Evolutionary conservation across 2,329 filamentous ascomycete genomes (phyloP), one percentile per base, ranked within the genome.

Genomic region (Phaeosphaeriaceae sp.): DNA sequence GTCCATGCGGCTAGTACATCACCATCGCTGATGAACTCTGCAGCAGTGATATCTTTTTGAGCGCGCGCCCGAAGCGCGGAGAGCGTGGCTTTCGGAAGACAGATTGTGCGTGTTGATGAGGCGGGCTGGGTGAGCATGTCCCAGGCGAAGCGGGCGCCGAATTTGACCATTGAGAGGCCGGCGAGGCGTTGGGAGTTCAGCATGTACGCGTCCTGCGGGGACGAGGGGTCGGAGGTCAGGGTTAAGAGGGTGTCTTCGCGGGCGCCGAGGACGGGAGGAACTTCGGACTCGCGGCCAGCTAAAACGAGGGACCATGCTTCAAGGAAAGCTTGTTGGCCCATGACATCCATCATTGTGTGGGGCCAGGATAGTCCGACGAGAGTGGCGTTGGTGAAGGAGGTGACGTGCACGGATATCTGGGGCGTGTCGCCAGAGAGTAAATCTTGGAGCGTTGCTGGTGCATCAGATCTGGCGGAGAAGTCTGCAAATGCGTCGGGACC

Each of bases 361-460:
- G 81, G 78, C 71, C 78, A 84, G 1, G 73, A 71, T 0, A 86
- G 60, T 0, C 76, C 75, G 1, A 86, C 72, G 0, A 86, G 66
- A 0, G 84, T 86, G 0, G 81, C 80, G 55, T 87, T 80, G 2
- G 63, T 66, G 64, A 86, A 86, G 0, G 78, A 78, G 3, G 80
- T 78, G 44, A 86, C 72, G 58, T 84, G 81, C 4, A 86, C 69
- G 3, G 77, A 76, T 4, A 86, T 65, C 63, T 82, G 80, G 0
- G 83, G 83, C 19, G 63, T 69, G 63, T 85, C 82, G 4, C 64
- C 59, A n/a, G 56, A 33, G 17, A 62, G 45, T 10, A 58, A 53
- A 36, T 63, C 60, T 20, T 62, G 48, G 7, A 67, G 19, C 20
- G 54, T 59, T 42, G 22, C 19, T 27, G 65, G 62, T 17, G 60